Conservation (phyloP, 176 grass and related monocot species). For the Olyra latifolia region DNA sequence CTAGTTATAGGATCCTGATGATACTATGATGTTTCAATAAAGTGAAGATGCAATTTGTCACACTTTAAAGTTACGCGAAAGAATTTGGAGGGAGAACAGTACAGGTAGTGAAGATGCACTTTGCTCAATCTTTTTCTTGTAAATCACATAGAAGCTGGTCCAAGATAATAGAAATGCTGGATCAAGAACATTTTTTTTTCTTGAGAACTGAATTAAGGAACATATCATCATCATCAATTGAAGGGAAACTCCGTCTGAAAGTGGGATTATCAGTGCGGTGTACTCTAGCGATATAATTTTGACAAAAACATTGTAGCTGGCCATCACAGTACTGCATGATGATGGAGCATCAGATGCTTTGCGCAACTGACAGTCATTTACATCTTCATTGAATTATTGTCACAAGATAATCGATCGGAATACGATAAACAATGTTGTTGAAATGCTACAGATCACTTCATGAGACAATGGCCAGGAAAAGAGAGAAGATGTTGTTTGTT, state of each 20-base stretch:
- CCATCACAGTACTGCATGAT: neutral
- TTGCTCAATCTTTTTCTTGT: neutral
- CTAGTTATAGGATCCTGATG: neutral
- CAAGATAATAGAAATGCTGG: neutral
- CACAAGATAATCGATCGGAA: conserved; percentile 2
- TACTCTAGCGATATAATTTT: neutral
- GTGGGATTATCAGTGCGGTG: neutral
- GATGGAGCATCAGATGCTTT: conserved; percentile 37
- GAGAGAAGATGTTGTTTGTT: conserved; percentile 13
- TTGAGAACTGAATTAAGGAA: neutral
- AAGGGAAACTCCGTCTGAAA: neutral
- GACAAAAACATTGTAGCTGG: neutral
- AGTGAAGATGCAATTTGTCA: neutral
- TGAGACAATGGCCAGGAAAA: conserved; percentile 32
- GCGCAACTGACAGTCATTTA: conserved; percentile 39
- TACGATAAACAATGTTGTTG: conserved; percentile 15
- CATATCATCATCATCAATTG: neutral
- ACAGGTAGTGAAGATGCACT: neutral
- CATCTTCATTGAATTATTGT: conserved; percentile 21
- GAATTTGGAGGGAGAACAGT: neutral
- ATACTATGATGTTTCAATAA: neutral
- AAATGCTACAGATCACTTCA: conserved; percentile 30
- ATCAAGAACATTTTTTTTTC: neutral
- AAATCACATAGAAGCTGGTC: neutral
- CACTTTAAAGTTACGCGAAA: neutral